phyloP scores from a whole-genome alignment of 1,284 basidiomycete genomes.

The Ustilago crameri region DNA sequence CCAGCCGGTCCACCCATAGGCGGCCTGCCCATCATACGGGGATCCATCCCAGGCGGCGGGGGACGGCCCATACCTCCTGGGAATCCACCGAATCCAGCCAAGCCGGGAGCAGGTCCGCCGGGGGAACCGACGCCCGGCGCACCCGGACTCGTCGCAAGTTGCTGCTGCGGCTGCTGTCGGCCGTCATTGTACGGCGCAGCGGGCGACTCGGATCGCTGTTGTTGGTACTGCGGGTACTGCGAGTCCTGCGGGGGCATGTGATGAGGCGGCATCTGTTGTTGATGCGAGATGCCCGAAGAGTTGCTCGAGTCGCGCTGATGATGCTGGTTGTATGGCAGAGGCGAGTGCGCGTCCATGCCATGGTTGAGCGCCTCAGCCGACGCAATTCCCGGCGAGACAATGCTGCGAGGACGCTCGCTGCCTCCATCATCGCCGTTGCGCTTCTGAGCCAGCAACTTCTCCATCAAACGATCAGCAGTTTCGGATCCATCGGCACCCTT shows the following conservation, averaged over 20 bases:
- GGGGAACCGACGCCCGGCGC: slow-evolving; percentile 32
- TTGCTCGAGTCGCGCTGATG: slow-evolving; percentile 44
- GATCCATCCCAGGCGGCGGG: slow-evolving; percentile 49
- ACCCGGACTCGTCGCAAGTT: slow-evolving; percentile 20
- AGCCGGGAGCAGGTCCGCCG: slow-evolving; percentile 19
- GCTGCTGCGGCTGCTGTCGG: slow-evolving; percentile 24
- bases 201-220: slow-evolving; percentile 41
- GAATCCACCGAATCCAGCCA: slow-evolving; percentile 30
- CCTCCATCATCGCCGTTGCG: slow-evolving; percentile 22
- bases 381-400: slow-evolving; percentile 29
- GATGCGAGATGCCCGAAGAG: slow-evolving; percentile 12
- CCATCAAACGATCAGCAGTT: slow-evolving; percentile 28
- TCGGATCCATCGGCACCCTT: slow-evolving; percentile 20
- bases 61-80: slow-evolving; percentile 36
- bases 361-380: slow-evolving; percentile 21
- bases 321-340: slow-evolving; percentile 36
- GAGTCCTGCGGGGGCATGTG: slow-evolving; percentile 21
- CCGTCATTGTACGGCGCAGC: slow-evolving; percentile 27
- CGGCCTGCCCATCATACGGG: slow-evolving; percentile 49
- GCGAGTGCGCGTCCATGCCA: slow-evolving; percentile 35
- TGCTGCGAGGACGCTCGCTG: slow-evolving; percentile 23
- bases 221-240: slow-evolving; percentile 21
- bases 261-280: slow-evolving; percentile 21
- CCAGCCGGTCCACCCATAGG: slow-evolving; percentile 47
- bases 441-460: slow-evolving; percentile 28